Base-by-base conservation (phyloP, 148 eudicot genomes). In the Rheum nobile region DNA sequence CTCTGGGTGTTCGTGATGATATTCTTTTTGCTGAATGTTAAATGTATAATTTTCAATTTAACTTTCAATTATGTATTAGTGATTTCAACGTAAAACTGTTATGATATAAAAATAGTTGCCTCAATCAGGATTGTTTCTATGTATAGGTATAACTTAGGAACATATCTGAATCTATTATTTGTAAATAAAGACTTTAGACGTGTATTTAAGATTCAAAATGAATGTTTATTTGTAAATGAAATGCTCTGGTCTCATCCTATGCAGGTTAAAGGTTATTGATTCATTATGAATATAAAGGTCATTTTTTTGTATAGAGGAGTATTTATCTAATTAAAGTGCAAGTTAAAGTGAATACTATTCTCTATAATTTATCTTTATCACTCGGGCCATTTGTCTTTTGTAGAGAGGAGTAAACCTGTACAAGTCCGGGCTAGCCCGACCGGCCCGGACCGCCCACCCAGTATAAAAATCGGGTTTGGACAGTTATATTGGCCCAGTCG, bases 221-320 rank as follows among this genome's bases (percentile, higher is more conserved):
- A 57, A 57, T 10, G 5, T 57, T 57, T 11, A 10, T 57, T 8
- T 57, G 17, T 13, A 26, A 39, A 57, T 57, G 14, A 57, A 14
- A 57, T 10, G 65, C 32, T 32, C 77, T 37, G 2, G 19, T 39
- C 39, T 74, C 41, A 67, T 74, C 19, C 43, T 77, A 55, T 82
- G 89, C 93, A 95, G 98, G n/a, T n/a, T n/a, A 87, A 81, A 86
- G 91, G 90, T 84, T n/a, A n/a, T n/a, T n/a, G n/a, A n/a, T n/a
- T n/a, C n/a, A n/a, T n/a, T n/a, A n/a, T n/a, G n/a, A n/a, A n/a
- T n/a, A n/a, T n/a, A n/a, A n/a, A n/a, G n/a, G n/a, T n/a, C n/a
- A n/a, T n/a, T n/a, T n/a, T n/a, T n/a, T n/a, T n/a, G n/a, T n/a
- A n/a, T n/a, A n/a, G n/a, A n/a, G n/a, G n/a, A n/a, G n/a, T n/a